Evolutionary conservation across 768 basidiomycete genomes (phyloP).

Genomic region (Cubamyces lactineus): DNA sequence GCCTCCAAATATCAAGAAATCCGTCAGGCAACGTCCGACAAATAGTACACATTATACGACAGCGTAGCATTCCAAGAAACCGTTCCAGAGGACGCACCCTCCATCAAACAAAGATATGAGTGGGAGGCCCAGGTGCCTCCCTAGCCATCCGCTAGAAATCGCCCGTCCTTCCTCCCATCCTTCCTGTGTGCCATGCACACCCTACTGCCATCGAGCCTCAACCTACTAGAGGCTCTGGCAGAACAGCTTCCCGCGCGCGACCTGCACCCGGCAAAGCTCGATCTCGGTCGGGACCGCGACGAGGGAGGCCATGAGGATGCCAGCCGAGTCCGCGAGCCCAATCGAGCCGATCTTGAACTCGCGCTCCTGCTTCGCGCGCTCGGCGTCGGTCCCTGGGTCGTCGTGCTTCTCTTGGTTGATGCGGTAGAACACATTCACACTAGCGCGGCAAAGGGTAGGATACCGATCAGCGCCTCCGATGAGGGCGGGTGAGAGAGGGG

Average conservation of each 20-base stretch:
- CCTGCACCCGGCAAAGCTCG: slow-evolving; percentile 73
- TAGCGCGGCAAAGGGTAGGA: background rate
- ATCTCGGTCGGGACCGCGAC: slow-evolving; percentile 77
- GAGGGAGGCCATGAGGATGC: slow-evolving; percentile 64
- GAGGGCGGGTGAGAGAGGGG: slow-evolving; percentile 28
- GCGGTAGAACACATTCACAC: slow-evolving; percentile 86
- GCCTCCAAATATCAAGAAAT: too few species aligned
- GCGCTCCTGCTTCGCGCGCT: slow-evolving; percentile 70
- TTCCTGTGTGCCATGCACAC: too few species aligned
- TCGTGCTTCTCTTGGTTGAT: slow-evolving; percentile 74
- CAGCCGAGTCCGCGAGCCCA: slow-evolving; percentile 81
- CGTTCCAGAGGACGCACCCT: too few species aligned
- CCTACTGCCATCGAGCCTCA: too few species aligned
- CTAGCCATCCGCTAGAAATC: too few species aligned
- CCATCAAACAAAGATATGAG: too few species aligned
- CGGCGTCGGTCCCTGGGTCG: slow-evolving; percentile 49
- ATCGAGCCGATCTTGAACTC: slow-evolving; percentile 93
- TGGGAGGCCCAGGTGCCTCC: too few species aligned
- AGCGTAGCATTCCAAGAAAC: too few species aligned
- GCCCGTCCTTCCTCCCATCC: too few species aligned
- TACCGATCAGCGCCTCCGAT: background rate
- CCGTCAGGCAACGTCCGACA: too few species aligned
- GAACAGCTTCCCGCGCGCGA: slow-evolving; percentile 65
- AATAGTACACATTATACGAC: too few species aligned
- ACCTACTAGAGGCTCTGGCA: slow-evolving; percentile 60